These are phyloP conservation scores for Mycena albidolilacea DNA, from an alignment of 768 basidiomycete genomes.

Conservation along the genomic window DNA sequence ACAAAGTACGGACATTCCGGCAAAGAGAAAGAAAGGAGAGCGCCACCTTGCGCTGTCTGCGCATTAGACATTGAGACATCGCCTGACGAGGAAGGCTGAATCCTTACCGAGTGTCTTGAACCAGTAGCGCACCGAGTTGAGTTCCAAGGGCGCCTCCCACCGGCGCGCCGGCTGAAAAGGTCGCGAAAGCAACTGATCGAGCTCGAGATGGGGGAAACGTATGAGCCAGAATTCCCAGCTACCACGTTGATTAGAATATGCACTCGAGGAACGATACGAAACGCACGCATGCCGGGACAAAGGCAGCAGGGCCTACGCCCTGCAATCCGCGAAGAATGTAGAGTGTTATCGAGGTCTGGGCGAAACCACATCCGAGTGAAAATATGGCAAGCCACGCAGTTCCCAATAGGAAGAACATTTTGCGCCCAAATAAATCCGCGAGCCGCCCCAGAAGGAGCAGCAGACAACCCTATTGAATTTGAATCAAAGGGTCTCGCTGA, in stretches of 20 bases:
- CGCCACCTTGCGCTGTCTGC: conserved; percentile 63
- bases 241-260: not conserved
- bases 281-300: conserved; percentile 69
- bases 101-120: conserved; percentile 50
- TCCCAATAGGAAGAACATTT: conserved; percentile 67
- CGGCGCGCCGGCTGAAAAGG: conserved; percentile 81
- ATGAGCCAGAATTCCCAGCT: conserved; percentile 77
- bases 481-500: not conserved
- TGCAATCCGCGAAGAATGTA: conserved; percentile 74
- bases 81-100: not conserved
- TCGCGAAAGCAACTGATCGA: conserved; percentile 75
- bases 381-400: conserved; percentile 59
- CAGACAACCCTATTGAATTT: conserved; percentile 65
- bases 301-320: conserved; percentile 73
- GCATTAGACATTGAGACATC: not conserved
- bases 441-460: conserved; percentile 73
- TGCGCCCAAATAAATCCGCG: conserved; percentile 75
- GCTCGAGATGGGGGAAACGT: conserved; percentile 67
- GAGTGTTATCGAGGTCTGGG: conserved; percentile 61
- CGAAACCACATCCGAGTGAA: conserved; percentile 66
- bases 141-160: conserved; percentile 73
- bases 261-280: not conserved
- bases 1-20: conserved; percentile 61
- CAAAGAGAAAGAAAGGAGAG: conserved; percentile 58
- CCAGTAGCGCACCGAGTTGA: conserved; percentile 73